phyloP scores from a whole-genome alignment of 257 asterid genomes.

The Schizonepeta tenuifolia region DNA sequence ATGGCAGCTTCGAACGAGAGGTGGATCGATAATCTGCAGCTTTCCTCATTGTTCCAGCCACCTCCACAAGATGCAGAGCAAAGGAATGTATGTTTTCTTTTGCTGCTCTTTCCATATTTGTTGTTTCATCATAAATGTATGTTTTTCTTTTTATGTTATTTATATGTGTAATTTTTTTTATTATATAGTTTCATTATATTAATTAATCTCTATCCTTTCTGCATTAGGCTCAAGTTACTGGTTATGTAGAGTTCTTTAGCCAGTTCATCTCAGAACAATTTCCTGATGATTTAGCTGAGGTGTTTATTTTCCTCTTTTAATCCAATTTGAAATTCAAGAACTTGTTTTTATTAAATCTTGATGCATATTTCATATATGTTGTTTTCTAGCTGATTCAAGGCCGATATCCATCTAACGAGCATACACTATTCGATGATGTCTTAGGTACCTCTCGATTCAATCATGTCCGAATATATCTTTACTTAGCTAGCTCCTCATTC shows the following conservation, averaged over 20 bases:
- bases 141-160: not conserved
- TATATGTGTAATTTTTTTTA: not conserved
- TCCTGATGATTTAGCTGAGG: conserved; percentile 87
- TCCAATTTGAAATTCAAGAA: not conserved
- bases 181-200: not conserved
- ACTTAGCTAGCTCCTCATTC: not conserved
- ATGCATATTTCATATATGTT: not conserved
- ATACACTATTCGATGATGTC: conserved; percentile 77
- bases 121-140: not conserved
- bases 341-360: conserved; percentile 20
- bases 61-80: conserved; percentile 74
- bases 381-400: conserved; percentile 71
- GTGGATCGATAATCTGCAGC: conserved; percentile 82
- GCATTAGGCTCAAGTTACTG: conserved; percentile 68
- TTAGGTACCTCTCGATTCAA: conserved; percentile 51
- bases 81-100: conserved; percentile 56
- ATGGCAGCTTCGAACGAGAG: conserved; percentile 73
- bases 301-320: conserved; percentile 38
- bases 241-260: conserved; percentile 78
- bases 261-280: conserved; percentile 84
- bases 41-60: conserved; percentile 73
- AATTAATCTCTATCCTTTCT: conserved; percentile 5
- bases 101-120: not conserved
- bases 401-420: conserved; percentile 73
- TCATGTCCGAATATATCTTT: conserved; percentile 14